Evolutionary conservation across 2,329 filamentous ascomycete species (phyloP).

Genomic region (Chrysoporthe puriensis): DNA sequence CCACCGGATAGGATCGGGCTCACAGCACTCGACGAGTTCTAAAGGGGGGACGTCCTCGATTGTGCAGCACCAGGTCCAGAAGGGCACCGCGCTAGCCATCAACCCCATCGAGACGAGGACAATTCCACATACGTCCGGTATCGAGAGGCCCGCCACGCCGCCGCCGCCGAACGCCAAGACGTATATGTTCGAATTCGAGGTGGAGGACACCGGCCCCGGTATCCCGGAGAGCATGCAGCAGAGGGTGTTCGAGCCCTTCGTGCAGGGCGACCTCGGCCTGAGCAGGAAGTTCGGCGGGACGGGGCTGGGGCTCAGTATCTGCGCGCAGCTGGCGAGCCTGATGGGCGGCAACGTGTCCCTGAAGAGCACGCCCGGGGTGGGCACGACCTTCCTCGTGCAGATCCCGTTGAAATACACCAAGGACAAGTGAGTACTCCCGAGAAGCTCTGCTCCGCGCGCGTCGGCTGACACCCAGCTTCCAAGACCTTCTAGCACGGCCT

Average conservation of each 20-base stretch:
- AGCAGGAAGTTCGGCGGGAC: slow-evolving; percentile 92
- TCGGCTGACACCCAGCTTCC: background rate
- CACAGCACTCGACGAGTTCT: slow-evolving; percentile 55
- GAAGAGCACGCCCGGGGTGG: slow-evolving; percentile 71
- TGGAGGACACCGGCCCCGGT: slow-evolving; percentile 85
- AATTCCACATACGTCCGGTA: slow-evolving; percentile 49
- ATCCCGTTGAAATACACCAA: slow-evolving; percentile 80
- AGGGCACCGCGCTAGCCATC: slow-evolving; percentile 61
- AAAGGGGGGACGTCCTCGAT: slow-evolving; percentile 39
- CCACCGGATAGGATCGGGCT: slow-evolving; percentile 52
- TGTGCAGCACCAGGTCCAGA: slow-evolving; percentile 39
- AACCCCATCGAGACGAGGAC: slow-evolving; percentile 64
- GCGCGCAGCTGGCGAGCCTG: slow-evolving; percentile 78
- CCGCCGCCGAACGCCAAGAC: slow-evolving; percentile 65
- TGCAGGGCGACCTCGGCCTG: slow-evolving; percentile 86
- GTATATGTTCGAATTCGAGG: slow-evolving; percentile 84
- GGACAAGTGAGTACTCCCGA: slow-evolving; percentile 55
- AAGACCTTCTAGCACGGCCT: slow-evolving; percentile 58
- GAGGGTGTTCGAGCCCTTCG: slow-evolving; percentile 90
- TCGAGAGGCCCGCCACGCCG: slow-evolving; percentile 62
- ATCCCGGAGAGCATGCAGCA: slow-evolving; percentile 78
- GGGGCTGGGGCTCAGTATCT: slow-evolving; percentile 85
- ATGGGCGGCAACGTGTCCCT: slow-evolving; percentile 81
- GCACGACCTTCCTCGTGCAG: slow-evolving; percentile 80
- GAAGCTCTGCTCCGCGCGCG: background rate